Conservation (phyloP, 2,329 filamentous ascomycete species). For the Lachnellula hyalina region DNA sequence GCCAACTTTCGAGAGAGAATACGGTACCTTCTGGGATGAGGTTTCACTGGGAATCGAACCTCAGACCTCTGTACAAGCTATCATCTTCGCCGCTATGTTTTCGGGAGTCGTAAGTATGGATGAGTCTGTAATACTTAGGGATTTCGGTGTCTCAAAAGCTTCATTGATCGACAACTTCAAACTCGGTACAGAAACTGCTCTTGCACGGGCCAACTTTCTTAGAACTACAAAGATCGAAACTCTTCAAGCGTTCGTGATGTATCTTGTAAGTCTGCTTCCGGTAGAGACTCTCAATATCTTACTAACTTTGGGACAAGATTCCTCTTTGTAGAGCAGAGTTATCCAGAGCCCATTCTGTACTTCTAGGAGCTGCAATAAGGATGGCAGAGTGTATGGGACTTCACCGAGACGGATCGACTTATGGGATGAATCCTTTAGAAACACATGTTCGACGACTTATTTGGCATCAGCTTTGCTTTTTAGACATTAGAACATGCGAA, state of each 20-base stretch:
- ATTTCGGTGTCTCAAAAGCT: constrained; percentile 52
- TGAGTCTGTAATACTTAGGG: constrained; percentile 44
- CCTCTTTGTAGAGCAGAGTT: constrained; percentile 68
- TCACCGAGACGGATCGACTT: constrained; percentile 60
- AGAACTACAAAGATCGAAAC: constrained; percentile 68
- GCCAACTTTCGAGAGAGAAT: constrained; percentile 60
- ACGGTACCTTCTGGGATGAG: constrained; percentile 60
- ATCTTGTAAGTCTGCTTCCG: constrained; percentile 49
- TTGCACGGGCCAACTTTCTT: constrained; percentile 65
- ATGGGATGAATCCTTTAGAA: constrained; percentile 61
- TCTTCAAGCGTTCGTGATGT: constrained; percentile 72
- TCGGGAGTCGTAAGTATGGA: constrained; percentile 63
- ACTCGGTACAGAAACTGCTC: constrained; percentile 59
- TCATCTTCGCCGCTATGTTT: constrained; percentile 66
- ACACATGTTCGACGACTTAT: constrained; percentile 66
- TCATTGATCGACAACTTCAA: constrained; percentile 58
- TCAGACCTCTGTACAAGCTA: constrained; percentile 57
- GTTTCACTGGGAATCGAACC: constrained; percentile 57
- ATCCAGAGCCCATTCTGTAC: constrained; percentile 66
- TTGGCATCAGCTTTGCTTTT: constrained; percentile 74
- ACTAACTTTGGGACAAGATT: constrained; percentile 43
- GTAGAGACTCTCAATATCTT: neutral
- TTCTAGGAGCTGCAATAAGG: constrained; percentile 66
- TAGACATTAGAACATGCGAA: constrained; percentile 71
- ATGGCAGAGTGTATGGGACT: constrained; percentile 75